These are phyloP conservation scores for Odontarrhena argentea DNA, from an alignment of 345 rosid genomes.

Conservation along the genomic window DNA sequence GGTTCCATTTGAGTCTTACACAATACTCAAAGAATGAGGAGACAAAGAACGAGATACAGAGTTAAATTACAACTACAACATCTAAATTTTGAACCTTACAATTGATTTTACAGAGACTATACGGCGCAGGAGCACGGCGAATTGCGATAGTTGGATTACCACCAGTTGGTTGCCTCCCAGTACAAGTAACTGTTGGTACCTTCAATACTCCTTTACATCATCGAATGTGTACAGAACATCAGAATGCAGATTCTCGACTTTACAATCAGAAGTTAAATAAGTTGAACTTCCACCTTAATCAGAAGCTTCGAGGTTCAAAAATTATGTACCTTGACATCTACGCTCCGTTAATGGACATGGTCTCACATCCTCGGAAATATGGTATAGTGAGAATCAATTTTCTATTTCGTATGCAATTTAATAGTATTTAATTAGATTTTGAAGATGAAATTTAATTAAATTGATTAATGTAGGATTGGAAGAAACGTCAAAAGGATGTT, in stretches of 20 bases:
- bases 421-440: too few relatives aligned
- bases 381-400: slow-evolving; percentile 8
- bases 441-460: not conserved
- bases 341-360: slow-evolving; percentile 38
- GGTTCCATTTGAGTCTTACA: too few relatives aligned
- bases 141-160: slow-evolving; percentile 42
- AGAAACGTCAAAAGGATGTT: slow-evolving; percentile 42
- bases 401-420: not conserved
- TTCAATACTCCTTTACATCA: not conserved
- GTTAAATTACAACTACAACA: not conserved
- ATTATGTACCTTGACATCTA: slow-evolving; percentile 39
- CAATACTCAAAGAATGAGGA: not conserved
- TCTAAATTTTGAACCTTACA: not conserved
- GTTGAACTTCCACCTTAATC: slow-evolving; percentile 10
- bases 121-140: slow-evolving; percentile 39
- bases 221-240: slow-evolving; percentile 24
- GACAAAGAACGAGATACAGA: not conserved
- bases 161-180: slow-evolving; percentile 47
- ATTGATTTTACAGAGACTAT: slow-evolving; percentile 38
- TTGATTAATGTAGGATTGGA: slow-evolving; percentile 30
- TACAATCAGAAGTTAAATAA: slow-evolving; percentile 38
- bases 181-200: slow-evolving; percentile 35
- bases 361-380: slow-evolving; percentile 33
- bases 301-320: slow-evolving; percentile 34
- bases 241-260: slow-evolving; percentile 33